Evolutionary conservation across 495 filamentous ascomycete genomes (phyloP), one percentile per base, ranked within the genome.

Genomic region (Darksidea phi): DNA sequence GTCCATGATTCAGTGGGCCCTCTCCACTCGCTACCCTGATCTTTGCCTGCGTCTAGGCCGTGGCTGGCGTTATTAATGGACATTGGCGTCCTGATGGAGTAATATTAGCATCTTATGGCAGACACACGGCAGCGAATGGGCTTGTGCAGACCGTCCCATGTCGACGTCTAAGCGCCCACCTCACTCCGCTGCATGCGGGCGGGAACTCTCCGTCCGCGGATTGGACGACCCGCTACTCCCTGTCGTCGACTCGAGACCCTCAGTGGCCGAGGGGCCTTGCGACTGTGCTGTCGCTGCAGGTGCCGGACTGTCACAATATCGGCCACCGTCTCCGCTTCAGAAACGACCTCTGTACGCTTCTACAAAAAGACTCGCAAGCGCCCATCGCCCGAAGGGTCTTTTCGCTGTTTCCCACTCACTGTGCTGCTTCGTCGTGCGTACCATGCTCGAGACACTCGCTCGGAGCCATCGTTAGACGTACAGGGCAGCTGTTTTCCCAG

Each of bases 311-410:
- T 61, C 50, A 56, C 63, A 66, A 57, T 58, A 54, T 51, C 58
- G 52, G 41, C 12, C 18, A 20, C 37, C 20, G 37, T 11, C 56
- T 56, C 43, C 57, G 34, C 58, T 51, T 41, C 45, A 21, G 13
- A 54, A 41, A 58, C 21, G 2, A 26, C n/a, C 50, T 60, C 28
- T n/a, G 55, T 67, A 41, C 68, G 62, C 63, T 67, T 69, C 62
- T 70, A 70, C 70, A 73, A 70, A 68, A 73, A 49, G 56, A 67
- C 57, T 43, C 52, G 47, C 53, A 70, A 66, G 66, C 72, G 72
- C 71, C 72, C 71, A 61, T 18, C 42, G 46, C 59, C 68, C 59
- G 45, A 53, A 56, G 53, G 63, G 59, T 10, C 48, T 56, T 68
- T 53, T 47, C 42, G 18, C 55, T 50, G 57, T 61, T 55, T 68